Percentiles rank a stretch among this genome's conserved stretches.
Evolutionary conservation across 768 basidiomycete species (phyloP).

Genomic region (Agaricus bisporus): DNA sequence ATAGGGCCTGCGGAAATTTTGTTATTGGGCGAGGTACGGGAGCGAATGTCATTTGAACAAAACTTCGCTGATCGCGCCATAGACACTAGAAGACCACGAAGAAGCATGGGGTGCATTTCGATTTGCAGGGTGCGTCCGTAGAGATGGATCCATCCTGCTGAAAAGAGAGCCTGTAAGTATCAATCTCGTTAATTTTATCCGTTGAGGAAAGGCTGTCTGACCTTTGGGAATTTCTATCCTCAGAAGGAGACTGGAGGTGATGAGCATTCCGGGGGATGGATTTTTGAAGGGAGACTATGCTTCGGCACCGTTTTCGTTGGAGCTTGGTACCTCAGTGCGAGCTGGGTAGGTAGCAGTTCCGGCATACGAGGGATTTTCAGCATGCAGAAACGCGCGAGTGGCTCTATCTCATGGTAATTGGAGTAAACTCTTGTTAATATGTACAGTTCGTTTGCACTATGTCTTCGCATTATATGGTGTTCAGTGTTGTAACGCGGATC

Average conservation of each 20-base stretch:
- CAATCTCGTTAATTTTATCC: neutral
- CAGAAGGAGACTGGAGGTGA: constrained; percentile 38
- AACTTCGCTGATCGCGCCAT: constrained; percentile 12
- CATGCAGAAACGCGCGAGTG: constrained; percentile 33
- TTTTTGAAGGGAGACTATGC: constrained; percentile 51
- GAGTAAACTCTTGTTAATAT: neutral
- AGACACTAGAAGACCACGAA: constrained; percentile 52
- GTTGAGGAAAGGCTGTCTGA: neutral
- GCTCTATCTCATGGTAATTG: constrained; percentile 13
- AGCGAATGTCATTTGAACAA: neutral
- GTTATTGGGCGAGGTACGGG: constrained; percentile 36
- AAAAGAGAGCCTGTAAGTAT: constrained; percentile 54
- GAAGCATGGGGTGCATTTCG: constrained; percentile 63
- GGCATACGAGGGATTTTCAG: constrained; percentile 52
- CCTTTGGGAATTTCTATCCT: constrained; percentile 4
- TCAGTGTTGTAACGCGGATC: neutral
- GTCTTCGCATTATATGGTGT: neutral
- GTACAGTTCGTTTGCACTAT: neutral
- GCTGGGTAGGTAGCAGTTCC: constrained; percentile 11
- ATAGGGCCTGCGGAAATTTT: constrained; percentile 25
- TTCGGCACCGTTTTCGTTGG: constrained; percentile 47
- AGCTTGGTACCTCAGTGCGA: constrained; percentile 30
- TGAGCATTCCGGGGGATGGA: constrained; percentile 39
- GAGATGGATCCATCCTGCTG: constrained; percentile 55
- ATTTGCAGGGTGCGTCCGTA: constrained; percentile 51